phyloP scores from a whole-genome alignment of 345 rosid genomes.

The Citrus mangshanensis region DNA sequence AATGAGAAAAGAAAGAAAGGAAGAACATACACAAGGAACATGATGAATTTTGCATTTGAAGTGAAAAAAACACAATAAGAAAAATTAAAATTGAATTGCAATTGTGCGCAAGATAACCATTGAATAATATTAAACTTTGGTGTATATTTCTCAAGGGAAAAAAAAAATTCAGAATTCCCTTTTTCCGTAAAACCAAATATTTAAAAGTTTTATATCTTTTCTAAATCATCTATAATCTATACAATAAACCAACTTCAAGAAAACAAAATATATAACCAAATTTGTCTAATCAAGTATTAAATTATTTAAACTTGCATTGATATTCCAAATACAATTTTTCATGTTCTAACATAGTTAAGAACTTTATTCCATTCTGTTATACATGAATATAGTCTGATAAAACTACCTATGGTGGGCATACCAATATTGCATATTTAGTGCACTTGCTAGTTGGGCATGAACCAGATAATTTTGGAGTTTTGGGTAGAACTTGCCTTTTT shows the following conservation, averaged over 20 bases:
- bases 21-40: not conserved
- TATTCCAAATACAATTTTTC: not conserved
- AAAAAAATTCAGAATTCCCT: no score
- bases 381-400: not conserved
- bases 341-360: not conserved
- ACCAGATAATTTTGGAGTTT: not conserved
- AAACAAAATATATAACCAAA: not conserved
- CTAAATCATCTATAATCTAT: no score
- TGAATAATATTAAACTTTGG: no score
- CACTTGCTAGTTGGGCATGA: not conserved
- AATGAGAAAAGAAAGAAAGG: no score
- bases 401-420: not conserved
- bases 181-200: no score
- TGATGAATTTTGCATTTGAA: not conserved
- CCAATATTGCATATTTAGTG: not conserved
- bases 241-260: no score
- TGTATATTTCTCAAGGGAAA: not conserved
- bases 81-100: not conserved
- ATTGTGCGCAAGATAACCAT: not conserved
- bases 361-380: not conserved
- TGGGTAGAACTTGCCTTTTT: not conserved
- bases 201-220: no score
- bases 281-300: not conserved
- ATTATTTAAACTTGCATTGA: not conserved
- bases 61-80: no score